These are phyloP conservation scores for Fagopyrum homotropicum DNA, from an alignment of 148 eudicot species.

Conservation along the genomic window DNA sequence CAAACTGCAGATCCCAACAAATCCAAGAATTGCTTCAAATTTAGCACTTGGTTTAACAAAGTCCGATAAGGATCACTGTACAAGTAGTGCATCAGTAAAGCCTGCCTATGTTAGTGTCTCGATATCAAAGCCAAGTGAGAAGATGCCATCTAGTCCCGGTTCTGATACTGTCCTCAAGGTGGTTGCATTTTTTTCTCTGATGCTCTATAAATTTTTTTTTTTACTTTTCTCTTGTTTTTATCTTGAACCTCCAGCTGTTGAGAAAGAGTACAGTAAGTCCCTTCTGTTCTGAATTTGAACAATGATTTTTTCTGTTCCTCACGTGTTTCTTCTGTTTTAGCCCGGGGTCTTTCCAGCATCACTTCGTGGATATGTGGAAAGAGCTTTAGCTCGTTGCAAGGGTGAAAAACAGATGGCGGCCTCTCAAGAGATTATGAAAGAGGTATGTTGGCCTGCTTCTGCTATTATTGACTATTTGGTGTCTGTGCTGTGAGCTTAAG, in stretches of 20 bases:
- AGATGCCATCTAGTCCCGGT: slow-evolving; percentile 37
- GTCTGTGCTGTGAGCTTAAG: not conserved
- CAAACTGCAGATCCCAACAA: slow-evolving; percentile 79
- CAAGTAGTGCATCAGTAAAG: slow-evolving; percentile 43
- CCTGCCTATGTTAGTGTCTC: slow-evolving; percentile 90
- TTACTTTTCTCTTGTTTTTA: not conserved
- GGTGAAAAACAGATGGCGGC: slow-evolving; percentile 74
- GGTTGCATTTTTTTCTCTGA: not conserved
- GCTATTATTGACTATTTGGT: not conserved
- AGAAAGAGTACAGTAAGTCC: not conserved
- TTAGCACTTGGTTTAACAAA: slow-evolving; percentile 41
- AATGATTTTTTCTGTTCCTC: slow-evolving; percentile 6
- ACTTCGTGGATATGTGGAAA: slow-evolving; percentile 92
- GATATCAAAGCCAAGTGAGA: slow-evolving; percentile 43
- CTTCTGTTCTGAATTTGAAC: not conserved
- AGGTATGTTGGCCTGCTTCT: slow-evolving; percentile 35
- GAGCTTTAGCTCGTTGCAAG: slow-evolving; percentile 97
- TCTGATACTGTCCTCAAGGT: slow-evolving; percentile 76
- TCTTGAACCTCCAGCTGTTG: not conserved
- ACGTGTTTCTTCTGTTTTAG: slow-evolving; percentile 31
- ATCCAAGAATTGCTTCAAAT: slow-evolving; percentile 88
- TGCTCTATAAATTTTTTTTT: not conserved
- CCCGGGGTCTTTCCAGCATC: slow-evolving; percentile 80
- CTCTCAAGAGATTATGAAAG: slow-evolving; percentile 74
- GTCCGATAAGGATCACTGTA: slow-evolving; percentile 44